Conservation (phyloP, 1,284 basidiomycete genomes). For the Fomitopsis palustris region DNA sequence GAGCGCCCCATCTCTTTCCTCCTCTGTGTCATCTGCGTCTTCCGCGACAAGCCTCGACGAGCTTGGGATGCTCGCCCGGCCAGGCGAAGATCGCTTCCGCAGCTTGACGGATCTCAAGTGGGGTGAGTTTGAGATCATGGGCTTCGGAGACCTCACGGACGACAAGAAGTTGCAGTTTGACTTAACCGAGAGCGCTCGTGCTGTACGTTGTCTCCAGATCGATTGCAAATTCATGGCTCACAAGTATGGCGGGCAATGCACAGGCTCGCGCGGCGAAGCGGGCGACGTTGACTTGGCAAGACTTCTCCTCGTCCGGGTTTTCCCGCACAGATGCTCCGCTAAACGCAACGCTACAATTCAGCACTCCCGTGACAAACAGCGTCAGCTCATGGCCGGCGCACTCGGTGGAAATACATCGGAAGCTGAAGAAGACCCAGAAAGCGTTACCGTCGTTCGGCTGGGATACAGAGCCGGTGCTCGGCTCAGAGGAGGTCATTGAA, state of each 20-base stretch:
- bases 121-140: slow-evolving; percentile 82
- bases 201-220: slow-evolving; percentile 45
- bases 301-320: slow-evolving; percentile 82
- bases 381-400: slow-evolving; percentile 73
- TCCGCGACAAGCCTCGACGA: slow-evolving; percentile 29
- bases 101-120: slow-evolving; percentile 82
- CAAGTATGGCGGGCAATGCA: not conserved
- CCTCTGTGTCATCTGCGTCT: slow-evolving; percentile 28
- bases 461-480: slow-evolving; percentile 79
- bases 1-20: slow-evolving; percentile 25
- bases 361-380: slow-evolving; percentile 59
- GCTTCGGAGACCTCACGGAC: slow-evolving; percentile 59
- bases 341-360: slow-evolving; percentile 78
- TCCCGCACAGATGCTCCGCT: slow-evolving; percentile 71
- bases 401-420: slow-evolving; percentile 67
- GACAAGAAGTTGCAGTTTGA: slow-evolving; percentile 82
- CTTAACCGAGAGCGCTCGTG: slow-evolving; percentile 79
- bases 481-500: slow-evolving; percentile 73
- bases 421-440: slow-evolving; percentile 82
- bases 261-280: slow-evolving; percentile 73
- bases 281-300: slow-evolving; percentile 79
- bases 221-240: not conserved
- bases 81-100: slow-evolving; percentile 66
- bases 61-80: slow-evolving; percentile 27
- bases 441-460: slow-evolving; percentile 77